These are phyloP conservation scores for Acacia confusa DNA, from an alignment of 306 rosid species.

Conservation along the genomic window DNA sequence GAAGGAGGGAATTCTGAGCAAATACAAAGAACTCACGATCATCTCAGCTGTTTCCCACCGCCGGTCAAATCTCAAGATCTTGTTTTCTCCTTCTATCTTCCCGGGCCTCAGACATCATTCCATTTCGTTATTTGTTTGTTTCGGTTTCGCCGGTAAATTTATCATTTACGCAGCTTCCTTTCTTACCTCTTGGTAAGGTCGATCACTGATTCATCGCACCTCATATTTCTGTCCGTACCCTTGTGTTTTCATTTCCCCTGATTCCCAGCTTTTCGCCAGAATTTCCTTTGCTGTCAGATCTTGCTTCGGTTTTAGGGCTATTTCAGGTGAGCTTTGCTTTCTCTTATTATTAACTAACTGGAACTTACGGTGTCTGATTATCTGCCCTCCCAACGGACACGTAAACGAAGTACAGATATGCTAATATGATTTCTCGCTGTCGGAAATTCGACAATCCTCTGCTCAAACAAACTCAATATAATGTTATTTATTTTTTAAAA, in stretches of 20 bases:
- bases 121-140: background rate
- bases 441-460: background rate
- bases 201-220: slow-evolving; percentile 24
- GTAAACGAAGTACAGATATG: background rate
- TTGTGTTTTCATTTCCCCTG: background rate
- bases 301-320: slow-evolving; percentile 37
- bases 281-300: slow-evolving; percentile 48
- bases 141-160: slow-evolving; percentile 4
- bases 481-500: background rate
- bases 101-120: slow-evolving; percentile 2
- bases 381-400: background rate
- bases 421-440: background rate
- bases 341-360: background rate
- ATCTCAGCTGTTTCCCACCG: background rate
- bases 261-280: background rate
- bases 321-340: slow-evolving; percentile 37
- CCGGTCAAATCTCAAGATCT: background rate
- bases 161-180: slow-evolving; percentile 22
- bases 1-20: slow-evolving; percentile 5
- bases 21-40: background rate
- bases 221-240: slow-evolving; percentile 35
- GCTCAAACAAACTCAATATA: background rate
- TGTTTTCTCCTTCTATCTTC: background rate
- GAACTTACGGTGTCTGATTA: background rate
- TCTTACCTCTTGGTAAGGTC: slow-evolving; percentile 1